A percentile compares a stretch with the other conserved stretches of the same genome.
phyloP scores from a whole-genome alignment of 495 filamentous ascomycete species.

The Jackrogersella minutella region DNA sequence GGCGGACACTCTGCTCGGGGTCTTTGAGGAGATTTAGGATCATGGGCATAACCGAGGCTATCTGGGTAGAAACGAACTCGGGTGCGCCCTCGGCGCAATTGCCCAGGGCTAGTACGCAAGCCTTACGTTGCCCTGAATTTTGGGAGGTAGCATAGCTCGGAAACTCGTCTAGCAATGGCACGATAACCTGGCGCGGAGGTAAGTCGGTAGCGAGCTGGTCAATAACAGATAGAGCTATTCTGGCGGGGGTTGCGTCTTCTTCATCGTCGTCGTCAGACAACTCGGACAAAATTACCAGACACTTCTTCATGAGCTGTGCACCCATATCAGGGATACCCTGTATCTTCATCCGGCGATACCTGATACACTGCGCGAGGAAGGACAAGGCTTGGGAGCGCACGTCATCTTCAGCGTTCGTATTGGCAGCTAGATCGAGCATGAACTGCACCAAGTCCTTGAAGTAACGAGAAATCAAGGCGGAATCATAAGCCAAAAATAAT shows the following conservation, averaged over 20 bases:
- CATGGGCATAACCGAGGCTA: slow-evolving; percentile 83
- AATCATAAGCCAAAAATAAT: slow-evolving; percentile 89
- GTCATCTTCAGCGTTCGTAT: slow-evolving; percentile 80
- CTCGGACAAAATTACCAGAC: slow-evolving; percentile 87
- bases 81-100: slow-evolving; percentile 97
- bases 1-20: slow-evolving; percentile 78
- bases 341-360: slow-evolving; percentile 94
- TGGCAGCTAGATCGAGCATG: slow-evolving; percentile 86
- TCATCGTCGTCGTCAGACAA: slow-evolving; percentile 82
- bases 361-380: slow-evolving; percentile 91
- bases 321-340: slow-evolving; percentile 80
- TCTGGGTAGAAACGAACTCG: slow-evolving; percentile 92
- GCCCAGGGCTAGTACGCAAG: slow-evolving; percentile 89
- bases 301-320: slow-evolving; percentile 83
- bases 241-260: slow-evolving; percentile 88
- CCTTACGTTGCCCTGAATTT: slow-evolving; percentile 81
- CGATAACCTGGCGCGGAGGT: slow-evolving; percentile 92
- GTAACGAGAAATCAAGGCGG: slow-evolving; percentile 80
- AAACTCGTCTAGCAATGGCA: slow-evolving; percentile 86
- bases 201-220: slow-evolving; percentile 87
- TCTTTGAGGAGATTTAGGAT: slow-evolving; percentile 88
- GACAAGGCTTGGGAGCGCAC: slow-evolving; percentile 87
- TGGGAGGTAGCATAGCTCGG: slow-evolving; percentile 76
- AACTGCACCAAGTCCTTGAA: slow-evolving; percentile 91
- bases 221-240: slow-evolving; percentile 85